A percentile compares a stretch with the other conserved stretches of the same genome.
Evolutionary conservation across 2,329 filamentous ascomycete species (phyloP).

Genomic region (Dactylellina leptospora): DNA sequence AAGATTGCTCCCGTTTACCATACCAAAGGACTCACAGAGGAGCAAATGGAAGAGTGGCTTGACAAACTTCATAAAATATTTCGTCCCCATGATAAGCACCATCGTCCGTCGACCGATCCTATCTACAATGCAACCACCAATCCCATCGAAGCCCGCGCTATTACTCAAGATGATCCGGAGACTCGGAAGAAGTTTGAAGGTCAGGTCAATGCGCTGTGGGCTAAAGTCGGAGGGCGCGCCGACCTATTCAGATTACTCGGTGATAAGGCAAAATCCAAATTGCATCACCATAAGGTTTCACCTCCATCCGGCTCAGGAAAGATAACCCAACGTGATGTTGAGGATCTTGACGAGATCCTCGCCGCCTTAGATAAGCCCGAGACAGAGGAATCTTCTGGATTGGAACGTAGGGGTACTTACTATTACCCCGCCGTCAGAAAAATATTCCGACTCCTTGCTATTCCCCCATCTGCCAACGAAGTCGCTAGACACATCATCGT

Average conservation of each 20-base stretch:
- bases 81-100: neutral
- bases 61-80: neutral
- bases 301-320: neutral
- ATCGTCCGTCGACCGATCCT: neutral
- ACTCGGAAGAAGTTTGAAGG: neutral
- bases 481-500: neutral
- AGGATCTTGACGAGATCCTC: slow-evolving; percentile 1
- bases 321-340: neutral
- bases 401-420: neutral
- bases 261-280: neutral
- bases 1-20: neutral
- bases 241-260: too few species aligned
- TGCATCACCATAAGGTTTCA: neutral
- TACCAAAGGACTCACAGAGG: neutral
- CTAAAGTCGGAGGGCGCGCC: neutral
- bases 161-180: neutral
- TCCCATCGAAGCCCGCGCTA: neutral
- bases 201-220: neutral
- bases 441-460: slow-evolving; percentile 1
- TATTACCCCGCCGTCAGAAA: neutral
- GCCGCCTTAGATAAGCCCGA: neutral
- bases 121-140: neutral
- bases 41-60: neutral
- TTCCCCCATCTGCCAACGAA: neutral
- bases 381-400: neutral